Base-by-base conservation (phyloP, 148 eudicot species). In the Rhododendron ovatum region DNA sequence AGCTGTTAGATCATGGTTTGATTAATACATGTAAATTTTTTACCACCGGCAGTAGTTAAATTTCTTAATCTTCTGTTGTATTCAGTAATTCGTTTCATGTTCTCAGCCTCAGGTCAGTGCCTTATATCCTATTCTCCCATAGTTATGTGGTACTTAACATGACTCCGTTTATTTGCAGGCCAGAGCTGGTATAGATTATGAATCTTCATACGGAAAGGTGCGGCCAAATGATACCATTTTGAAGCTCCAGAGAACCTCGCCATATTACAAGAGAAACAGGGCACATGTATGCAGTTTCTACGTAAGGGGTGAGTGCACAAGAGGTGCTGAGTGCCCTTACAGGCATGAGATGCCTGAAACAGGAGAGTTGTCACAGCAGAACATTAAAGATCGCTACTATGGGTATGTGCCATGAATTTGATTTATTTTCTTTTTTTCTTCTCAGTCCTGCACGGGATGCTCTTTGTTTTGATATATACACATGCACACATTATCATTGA, bases 241-340 rank as follows among this genome's bases (percentile, higher is more conserved):
- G 89, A 97, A 97, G 91, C 99, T 95, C 82, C 98, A 97, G 87
- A 93, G 98, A 89, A 95, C 98, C 45, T 91, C 98, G 28, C 98
- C 99, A 4, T 97, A 97, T 88, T 97, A 97, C 90, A 94, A 97
- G 94, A 94, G 99, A 92, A 97, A 97, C 82, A 87, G 98, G 86
- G 99, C 99, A 51, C 98, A 97, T 87, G 93, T 97, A 65, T 97
- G 99, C 92, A 97, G 99, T 87, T 97, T 97, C 89, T 97, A 69
- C 78, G 87, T 93, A 3, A 91, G 99, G 85, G 99, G 99, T 71
- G 96, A 97, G 88, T 97, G 99, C 88, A 97, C 98, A 17, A 95
- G 99, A 95, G 99, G 99, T 35, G 95, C 95, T 81, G 99, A 97
- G 90, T 97, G 99, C 89, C 98, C 99, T 80, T 97, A 93, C 89